Base-by-base conservation (phyloP, 768 basidiomycete genomes). In the Kwoniella sp. region DNA sequence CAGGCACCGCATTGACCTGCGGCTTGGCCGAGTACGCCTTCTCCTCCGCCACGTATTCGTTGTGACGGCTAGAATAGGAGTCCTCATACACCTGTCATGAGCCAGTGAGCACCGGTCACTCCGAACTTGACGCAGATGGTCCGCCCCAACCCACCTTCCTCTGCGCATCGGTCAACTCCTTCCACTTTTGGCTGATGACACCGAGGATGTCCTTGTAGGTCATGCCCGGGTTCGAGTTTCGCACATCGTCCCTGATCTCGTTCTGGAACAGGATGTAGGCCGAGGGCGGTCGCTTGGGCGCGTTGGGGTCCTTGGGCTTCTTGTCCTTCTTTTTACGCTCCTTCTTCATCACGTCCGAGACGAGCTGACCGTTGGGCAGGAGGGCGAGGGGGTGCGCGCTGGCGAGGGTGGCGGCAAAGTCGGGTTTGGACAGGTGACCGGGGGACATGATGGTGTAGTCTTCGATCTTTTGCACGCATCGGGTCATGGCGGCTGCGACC, bases 181-280 rank as follows among this genome's bases (percentile, higher is more conserved):
- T 77, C 92, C 92, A 98, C 56, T 81, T 79, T 51, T 82, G 81
- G 14, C 85, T 79, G 59, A 95, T 87, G 61, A 85, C 68, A 28
- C 70, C 69, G 63, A 95, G 76, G 31, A 95, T 75, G 50, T 92
- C 89, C 32, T 80, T 71, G 69, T 95, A 84, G 31, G 80, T 74
- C 52, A 89, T 73, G 8, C 77, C 74, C 9, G 87, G 85, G 70
- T 86, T 76, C 61, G 79, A 74, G 32, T 78, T 77, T 77, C 85
- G 84, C 62, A 92, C 79, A 51, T 82, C 78, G 53, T 81, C 81
- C 71, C 90, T 85, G 47, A 90, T 80, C 12, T 87, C 86, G 70
- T 93, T 95, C 77, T 96, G 93, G 80, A 86, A 98, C 62, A 92
- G 77, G 67, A 98, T 82, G 76, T 93, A 98, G 17, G 90, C 89